phyloP scores from a whole-genome alignment of 2,329 filamentous ascomycete species.

The Helotiales sp. region DNA sequence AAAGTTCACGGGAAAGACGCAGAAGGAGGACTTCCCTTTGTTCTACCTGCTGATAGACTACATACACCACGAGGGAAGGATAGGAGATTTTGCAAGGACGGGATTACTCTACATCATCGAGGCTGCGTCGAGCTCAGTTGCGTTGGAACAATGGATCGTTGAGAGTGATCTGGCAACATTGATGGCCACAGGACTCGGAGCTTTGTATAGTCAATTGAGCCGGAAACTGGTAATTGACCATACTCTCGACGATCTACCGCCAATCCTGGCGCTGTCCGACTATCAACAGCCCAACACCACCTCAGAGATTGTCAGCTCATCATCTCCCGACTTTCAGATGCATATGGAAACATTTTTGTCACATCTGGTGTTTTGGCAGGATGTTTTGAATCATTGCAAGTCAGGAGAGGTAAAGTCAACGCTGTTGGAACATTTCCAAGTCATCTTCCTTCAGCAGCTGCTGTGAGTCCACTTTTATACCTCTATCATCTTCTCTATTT shows the following conservation, averaged over 20 bases:
- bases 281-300: constrained; percentile 72
- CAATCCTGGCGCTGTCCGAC: constrained; percentile 86
- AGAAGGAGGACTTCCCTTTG: constrained; percentile 89
- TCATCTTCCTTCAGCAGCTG: constrained; percentile 92
- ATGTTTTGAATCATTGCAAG: constrained; percentile 92
- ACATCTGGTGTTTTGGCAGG: constrained; percentile 96
- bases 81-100: constrained; percentile 93
- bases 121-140: constrained; percentile 78
- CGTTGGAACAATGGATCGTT: constrained; percentile 92
- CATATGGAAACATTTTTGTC: constrained; percentile 93
- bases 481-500: neutral
- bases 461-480: constrained; percentile 56
- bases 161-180: constrained; percentile 94
- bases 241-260: constrained; percentile 71
- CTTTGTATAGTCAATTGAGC: constrained; percentile 64
- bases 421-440: constrained; percentile 92
- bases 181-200: constrained; percentile 94
- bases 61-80: constrained; percentile 91
- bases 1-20: constrained; percentile 79
- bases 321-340: constrained; percentile 74
- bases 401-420: constrained; percentile 91
- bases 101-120: constrained; percentile 95
- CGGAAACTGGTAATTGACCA: constrained; percentile 82
- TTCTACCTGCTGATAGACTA: constrained; percentile 97
- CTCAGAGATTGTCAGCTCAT: constrained; percentile 71